Conservation (phyloP, 1,139 yeast species). For the Candida tropicalis region DNA sequence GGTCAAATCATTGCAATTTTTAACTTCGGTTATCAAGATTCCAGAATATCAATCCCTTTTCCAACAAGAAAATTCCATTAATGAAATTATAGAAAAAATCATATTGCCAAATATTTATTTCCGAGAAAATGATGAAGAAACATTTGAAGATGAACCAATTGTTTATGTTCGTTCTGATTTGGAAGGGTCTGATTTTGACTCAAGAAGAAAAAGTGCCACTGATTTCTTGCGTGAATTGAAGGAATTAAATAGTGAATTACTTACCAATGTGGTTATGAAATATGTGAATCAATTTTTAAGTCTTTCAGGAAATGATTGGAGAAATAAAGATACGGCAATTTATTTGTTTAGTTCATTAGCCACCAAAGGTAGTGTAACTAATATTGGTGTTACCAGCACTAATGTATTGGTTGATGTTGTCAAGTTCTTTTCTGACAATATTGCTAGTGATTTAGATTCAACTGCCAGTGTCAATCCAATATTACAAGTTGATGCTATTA, state of each 20-base stretch:
- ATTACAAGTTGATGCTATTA: conserved; percentile 88
- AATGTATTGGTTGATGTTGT: conserved; percentile 85
- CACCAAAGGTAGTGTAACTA: conserved; percentile 83
- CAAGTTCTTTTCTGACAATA: conserved; percentile 75
- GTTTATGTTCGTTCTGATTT: conserved; percentile 89
- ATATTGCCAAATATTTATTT: conserved; percentile 86
- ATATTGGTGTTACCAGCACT: conserved; percentile 86
- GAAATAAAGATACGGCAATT: conserved; percentile 82
- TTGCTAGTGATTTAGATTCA: conserved; percentile 76
- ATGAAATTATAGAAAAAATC: conserved; percentile 78
- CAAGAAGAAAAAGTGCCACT: conserved; percentile 88
- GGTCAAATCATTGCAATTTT: conserved; percentile 76
- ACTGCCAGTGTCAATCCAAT: conserved; percentile 60
- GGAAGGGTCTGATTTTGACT: conserved; percentile 93
- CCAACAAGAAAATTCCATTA: conserved; percentile 66
- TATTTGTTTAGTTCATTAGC: conserved; percentile 89
- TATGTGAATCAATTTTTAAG: conserved; percentile 72
- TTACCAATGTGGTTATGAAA: conserved; percentile 75
- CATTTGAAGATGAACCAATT: conserved; percentile 96
- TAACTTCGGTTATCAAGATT: conserved; percentile 78
- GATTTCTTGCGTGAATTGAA: conserved; percentile 88
- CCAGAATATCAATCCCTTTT: conserved; percentile 64
- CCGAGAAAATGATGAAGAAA: conserved; percentile 85
- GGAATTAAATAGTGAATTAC: conserved; percentile 71
- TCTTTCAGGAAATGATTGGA: conserved; percentile 65